Evolutionary conservation across 352 stramenopile genomes (phyloP).

Genomic region (Phytophthora pini): DNA sequence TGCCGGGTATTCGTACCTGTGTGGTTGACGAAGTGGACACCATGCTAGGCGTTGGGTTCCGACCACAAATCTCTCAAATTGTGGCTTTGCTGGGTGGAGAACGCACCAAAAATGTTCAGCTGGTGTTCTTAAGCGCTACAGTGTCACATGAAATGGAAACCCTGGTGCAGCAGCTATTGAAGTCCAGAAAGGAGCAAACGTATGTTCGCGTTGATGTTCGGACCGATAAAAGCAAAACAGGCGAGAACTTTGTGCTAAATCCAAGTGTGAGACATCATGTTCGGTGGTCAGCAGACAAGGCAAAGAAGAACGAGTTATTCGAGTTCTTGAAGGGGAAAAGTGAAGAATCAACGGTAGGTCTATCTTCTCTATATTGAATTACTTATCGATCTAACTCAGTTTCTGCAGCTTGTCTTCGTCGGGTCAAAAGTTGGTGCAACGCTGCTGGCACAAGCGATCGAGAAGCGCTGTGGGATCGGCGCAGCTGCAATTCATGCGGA

Average conservation of each 20-base stretch:
- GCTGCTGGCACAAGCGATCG: constrained; percentile 63
- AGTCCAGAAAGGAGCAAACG: constrained; percentile 4
- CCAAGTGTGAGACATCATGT: constrained; percentile 44
- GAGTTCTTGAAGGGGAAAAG: constrained; percentile 38
- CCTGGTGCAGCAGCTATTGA: constrained; percentile 45
- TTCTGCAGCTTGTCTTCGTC: constrained; percentile 75
- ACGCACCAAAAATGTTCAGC: constrained; percentile 28
- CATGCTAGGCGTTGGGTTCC: constrained; percentile 74
- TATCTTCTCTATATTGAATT: not conserved
- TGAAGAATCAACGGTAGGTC: constrained; percentile 55
- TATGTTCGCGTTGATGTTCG: constrained; percentile 50
- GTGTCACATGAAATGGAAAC: constrained; percentile 50
- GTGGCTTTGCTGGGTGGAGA: constrained; percentile 35
- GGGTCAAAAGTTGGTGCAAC: constrained; percentile 65
- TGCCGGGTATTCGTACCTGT: constrained; percentile 36
- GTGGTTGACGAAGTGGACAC: constrained; percentile 82
- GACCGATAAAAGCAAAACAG: constrained; percentile 6
- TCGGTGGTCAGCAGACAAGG: constrained; percentile 59
- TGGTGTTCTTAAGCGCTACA: constrained; percentile 73
- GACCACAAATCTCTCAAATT: constrained; percentile 54
- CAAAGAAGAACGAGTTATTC: constrained; percentile 70
- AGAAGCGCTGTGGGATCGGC: constrained; percentile 43
- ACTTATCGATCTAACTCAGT: not conserved
- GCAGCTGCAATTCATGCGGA: constrained; percentile 65
- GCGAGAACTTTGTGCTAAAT: constrained; percentile 33